Conservation (phyloP, 352 stramenopile species). For the Phytophthora crassamura region DNA sequence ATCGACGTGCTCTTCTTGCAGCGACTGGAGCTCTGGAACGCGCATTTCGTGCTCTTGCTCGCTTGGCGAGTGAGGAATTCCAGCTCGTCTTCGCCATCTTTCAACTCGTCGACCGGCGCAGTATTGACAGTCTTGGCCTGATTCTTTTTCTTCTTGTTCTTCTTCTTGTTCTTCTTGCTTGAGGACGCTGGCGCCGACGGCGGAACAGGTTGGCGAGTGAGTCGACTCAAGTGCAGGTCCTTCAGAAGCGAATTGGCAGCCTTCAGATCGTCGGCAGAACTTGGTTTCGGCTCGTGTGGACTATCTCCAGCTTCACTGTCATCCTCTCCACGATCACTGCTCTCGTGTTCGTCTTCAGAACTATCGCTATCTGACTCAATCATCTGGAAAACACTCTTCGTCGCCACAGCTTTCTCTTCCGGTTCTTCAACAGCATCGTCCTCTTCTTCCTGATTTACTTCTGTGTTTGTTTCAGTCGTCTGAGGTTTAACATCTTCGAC, state of each 20-base stretch:
- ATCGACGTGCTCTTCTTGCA: conserved; percentile 71
- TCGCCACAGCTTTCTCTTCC: conserved; percentile 23
- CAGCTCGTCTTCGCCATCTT: conserved; percentile 73
- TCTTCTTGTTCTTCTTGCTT: conserved; percentile 58
- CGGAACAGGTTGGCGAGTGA: conserved; percentile 50
- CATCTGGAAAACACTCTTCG: conserved; percentile 55
- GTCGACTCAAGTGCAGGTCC: conserved; percentile 66
- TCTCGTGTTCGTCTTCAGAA: conserved; percentile 38
- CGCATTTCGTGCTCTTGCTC: conserved; percentile 57
- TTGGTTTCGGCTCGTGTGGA: conserved; percentile 9
- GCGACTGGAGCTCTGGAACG: conserved; percentile 47
- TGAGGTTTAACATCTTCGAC: conserved; percentile 8
- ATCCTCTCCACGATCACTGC: conserved; percentile 32
- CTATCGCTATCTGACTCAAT: conserved; percentile 45
- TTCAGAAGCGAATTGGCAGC: conserved; percentile 57
- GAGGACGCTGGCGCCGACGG: conserved; percentile 20
- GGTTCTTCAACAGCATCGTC: conserved; percentile 15
- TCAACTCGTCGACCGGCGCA: conserved; percentile 35
- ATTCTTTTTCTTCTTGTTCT: conserved; percentile 59
- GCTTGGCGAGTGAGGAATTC: conserved; percentile 74
- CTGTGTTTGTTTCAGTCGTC: not conserved
- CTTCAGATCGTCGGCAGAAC: conserved; percentile 23
- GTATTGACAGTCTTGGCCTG: conserved; percentile 24
- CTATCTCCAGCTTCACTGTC: conserved; percentile 10
- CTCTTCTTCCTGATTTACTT: not conserved